Conservation (phyloP, 768 basidiomycete genomes). For the Boletus fagicola region DNA sequence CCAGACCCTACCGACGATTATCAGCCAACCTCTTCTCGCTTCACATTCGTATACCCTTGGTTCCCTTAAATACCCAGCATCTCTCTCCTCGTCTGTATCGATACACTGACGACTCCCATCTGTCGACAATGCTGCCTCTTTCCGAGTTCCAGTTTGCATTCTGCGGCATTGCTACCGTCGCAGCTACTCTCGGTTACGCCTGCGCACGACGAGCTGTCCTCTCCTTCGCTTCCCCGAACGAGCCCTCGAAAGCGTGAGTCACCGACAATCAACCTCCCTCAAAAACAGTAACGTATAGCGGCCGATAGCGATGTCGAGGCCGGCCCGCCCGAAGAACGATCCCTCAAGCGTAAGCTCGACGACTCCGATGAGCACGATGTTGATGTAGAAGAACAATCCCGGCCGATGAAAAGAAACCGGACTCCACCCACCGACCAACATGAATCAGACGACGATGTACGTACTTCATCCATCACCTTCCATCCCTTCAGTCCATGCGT, state of each 20-base stretch:
- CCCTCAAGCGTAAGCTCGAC: slow-evolving; percentile 34
- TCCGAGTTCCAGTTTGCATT: slow-evolving; percentile 55
- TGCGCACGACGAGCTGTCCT: slow-evolving; percentile 42
- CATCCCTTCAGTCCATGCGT: not conserved
- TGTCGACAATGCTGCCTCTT: slow-evolving; percentile 44
- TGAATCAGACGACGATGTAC: slow-evolving; percentile 28
- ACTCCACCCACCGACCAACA: slow-evolving; percentile 40
- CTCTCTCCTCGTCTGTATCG: slow-evolving; percentile 11
- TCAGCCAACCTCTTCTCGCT: slow-evolving; percentile 7
- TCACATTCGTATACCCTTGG: slow-evolving; percentile 14
- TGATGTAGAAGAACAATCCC: slow-evolving; percentile 32
- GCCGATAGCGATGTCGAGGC: slow-evolving; percentile 33
- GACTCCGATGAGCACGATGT: slow-evolving; percentile 23
- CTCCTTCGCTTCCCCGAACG: slow-evolving; percentile 18
- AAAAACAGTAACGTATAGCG: slow-evolving; percentile 28
- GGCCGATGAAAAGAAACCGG: slow-evolving; percentile 37
- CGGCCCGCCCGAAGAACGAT: slow-evolving; percentile 27
- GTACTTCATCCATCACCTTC: slow-evolving; percentile 8
- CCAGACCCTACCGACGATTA: slow-evolving; percentile 23
- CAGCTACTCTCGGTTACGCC: slow-evolving; percentile 59
- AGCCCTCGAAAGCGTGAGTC: slow-evolving; percentile 32
- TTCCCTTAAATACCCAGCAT: slow-evolving; percentile 22
- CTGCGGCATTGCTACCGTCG: slow-evolving; percentile 57
- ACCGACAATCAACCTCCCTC: slow-evolving; percentile 29
- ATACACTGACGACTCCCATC: not conserved